These are phyloP conservation scores for Gypsophila paniculata DNA, from an alignment of 179 eudicot genomes.

Conservation along the genomic window DNA sequence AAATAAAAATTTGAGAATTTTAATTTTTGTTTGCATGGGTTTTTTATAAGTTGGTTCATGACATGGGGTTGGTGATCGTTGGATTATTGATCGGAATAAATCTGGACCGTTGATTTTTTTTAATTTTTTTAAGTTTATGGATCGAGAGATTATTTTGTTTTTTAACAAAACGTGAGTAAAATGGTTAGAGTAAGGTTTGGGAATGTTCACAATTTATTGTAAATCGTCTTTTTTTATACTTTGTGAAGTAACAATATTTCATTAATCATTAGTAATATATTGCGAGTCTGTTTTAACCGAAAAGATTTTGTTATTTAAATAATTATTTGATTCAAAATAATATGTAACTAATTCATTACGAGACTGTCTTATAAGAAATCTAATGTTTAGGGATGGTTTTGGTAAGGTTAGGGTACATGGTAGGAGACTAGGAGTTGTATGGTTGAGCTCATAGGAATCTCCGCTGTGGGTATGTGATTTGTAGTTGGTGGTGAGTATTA, in stretches of 20 bases:
- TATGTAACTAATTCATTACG: no score
- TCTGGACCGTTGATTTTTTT: neutral
- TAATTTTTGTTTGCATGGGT: neutral
- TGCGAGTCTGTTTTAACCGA: no score
- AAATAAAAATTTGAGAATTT: neutral
- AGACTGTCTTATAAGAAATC: no score
- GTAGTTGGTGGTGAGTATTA: neutral
- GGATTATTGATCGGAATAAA: neutral
- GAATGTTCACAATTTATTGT: no score
- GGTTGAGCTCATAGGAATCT: conserved; percentile 1
- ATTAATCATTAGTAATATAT: no score
- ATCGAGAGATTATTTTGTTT: no score
- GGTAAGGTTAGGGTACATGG: neutral
- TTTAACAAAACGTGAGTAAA: no score
- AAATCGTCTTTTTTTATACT: no score
- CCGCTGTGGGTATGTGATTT: conserved; percentile 10
- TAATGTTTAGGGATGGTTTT: neutral
- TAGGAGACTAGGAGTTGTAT: neutral
- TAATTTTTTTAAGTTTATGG: no score
- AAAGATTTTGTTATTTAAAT: no score
- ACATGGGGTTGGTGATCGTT: conserved; percentile 28
- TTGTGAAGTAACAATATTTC: no score
- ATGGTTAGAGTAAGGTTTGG: no score
- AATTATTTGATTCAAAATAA: neutral
- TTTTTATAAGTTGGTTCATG: neutral